These are phyloP conservation scores for Potentilla sterilis DNA, from an alignment of 306 rosid species.

Conservation along the genomic window DNA sequence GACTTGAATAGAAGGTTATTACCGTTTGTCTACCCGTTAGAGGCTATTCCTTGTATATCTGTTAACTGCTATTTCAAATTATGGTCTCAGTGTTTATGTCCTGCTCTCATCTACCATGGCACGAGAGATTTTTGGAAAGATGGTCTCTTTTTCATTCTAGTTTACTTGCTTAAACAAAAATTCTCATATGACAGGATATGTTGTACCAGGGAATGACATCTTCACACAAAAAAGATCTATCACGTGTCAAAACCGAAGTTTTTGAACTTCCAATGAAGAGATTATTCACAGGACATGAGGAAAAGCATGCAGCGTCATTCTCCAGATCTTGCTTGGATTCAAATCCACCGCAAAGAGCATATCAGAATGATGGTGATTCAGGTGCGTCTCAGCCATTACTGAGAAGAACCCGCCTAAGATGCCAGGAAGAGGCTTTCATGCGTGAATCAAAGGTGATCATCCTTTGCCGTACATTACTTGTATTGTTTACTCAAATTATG, in stretches of 20 bases:
- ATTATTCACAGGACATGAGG: not conserved
- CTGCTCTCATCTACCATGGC: not conserved
- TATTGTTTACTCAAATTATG: not conserved
- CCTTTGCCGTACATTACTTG: not conserved
- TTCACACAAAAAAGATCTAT: not conserved
- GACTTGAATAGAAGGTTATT: not conserved
- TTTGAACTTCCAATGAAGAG: not conserved
- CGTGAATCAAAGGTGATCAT: not conserved
- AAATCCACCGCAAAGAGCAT: not conserved
- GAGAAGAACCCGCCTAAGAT: conserved; percentile 3
- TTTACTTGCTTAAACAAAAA: no score
- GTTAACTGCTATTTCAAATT: not conserved
- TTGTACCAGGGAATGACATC: conserved; percentile 8
- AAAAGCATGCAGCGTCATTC: not conserved
- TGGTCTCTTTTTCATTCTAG: not conserved
- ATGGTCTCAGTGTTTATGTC: conserved; percentile 1
- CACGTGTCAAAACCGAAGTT: not conserved
- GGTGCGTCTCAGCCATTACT: not conserved
- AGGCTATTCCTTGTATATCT: not conserved
- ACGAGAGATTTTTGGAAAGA: not conserved
- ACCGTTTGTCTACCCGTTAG: not conserved
- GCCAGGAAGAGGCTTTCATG: not conserved
- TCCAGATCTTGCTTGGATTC: not conserved
- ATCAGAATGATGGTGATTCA: not conserved
- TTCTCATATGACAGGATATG: not conserved